These are phyloP conservation scores for Wickerhamiella sergipiensis DNA, from an alignment of 805 yeast species.

Conservation along the genomic window DNA sequence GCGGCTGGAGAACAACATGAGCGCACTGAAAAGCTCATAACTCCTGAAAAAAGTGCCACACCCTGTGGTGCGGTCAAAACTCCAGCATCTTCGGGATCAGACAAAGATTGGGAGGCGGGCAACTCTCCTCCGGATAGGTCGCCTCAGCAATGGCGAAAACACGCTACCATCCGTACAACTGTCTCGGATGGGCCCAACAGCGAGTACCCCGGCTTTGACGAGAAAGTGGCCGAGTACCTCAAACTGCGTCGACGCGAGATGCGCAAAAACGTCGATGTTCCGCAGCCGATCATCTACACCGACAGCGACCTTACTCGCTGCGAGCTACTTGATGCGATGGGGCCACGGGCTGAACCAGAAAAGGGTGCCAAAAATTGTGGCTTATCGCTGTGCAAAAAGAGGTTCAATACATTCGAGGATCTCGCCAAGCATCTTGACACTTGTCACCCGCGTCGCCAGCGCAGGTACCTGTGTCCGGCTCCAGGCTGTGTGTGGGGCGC, in stretches of 20 bases:
- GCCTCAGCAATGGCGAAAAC: neutral
- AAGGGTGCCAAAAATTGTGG: neutral
- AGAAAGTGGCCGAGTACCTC: too few relatives aligned
- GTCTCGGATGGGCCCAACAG: too few relatives aligned
- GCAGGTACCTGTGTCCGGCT: slow-evolving; percentile 8
- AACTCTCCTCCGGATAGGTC: neutral
- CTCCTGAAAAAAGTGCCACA: too few relatives aligned
- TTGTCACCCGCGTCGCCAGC: slow-evolving; percentile 2
- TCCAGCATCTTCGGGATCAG: neutral
- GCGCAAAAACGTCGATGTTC: too few relatives aligned
- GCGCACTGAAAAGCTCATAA: too few relatives aligned
- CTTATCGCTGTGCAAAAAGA: neutral
- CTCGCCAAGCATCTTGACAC: slow-evolving; percentile 9
- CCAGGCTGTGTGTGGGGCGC: slow-evolving; percentile 9
- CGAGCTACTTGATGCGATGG: neutral
- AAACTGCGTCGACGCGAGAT: too few relatives aligned
- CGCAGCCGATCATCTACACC: too few relatives aligned
- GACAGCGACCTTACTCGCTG: neutral
- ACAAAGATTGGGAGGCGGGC: neutral
- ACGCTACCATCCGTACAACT: too few relatives aligned
- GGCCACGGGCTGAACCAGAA: neutral
- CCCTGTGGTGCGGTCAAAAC: neutral
- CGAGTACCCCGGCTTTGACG: too few relatives aligned
- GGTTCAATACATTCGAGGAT: neutral
- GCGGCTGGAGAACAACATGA: too few relatives aligned